Evolutionary conservation across 2,329 filamentous ascomycete species (phyloP), one percentile per base, ranked within the genome.

Genomic region (Paecilomyces dactylethromorphus): DNA sequence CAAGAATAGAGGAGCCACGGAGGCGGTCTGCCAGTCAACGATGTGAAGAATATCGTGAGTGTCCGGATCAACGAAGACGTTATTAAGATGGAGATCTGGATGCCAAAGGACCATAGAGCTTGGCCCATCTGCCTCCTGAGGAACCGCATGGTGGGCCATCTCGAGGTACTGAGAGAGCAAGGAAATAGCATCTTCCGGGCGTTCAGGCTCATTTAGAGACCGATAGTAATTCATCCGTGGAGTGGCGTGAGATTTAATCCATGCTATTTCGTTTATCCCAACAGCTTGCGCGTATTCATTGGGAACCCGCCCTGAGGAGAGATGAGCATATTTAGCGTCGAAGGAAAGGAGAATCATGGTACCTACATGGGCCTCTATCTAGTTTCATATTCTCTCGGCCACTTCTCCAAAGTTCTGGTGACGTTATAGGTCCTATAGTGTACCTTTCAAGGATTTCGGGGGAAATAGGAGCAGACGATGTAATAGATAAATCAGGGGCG

Each of bases 41-140:
- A 69, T 65, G 33, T 63, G 57, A 7, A 65, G 51, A 1, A 69
- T 58, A 22, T 68, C 57, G 31, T 63, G 65, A n/a, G 52, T 58
- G 12, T 60, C 50, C 3, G 64, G 65, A 50, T 69, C 29, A 1
- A 68, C 65, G 54, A 66, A 68, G 21, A 69, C 63, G 55, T 68
- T 78, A 8, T 68, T 73, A 18, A 58, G 57, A 55, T 78, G 75
- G 21, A 78, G 63, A 55, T 79, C 75, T 35, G 59, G 60, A 56
- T 78, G 73, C 75, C 67, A 69, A 26, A 71, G 54, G 68, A 73
- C 35, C 13, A n/a, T 39, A 39, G 26, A 29, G 26, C 26, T 29
- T 29, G 26, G 26, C 26, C 26, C 26, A 7, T n/a, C 13, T 39
- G 2, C 12, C 3, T 39, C 13, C 13, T 5, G n/a, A 10, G 39